A percentile compares a stretch with the other conserved stretches of the same genome.
Conservation (phyloP, 345 rosid species). For the Isatis tinctoria region DNA sequence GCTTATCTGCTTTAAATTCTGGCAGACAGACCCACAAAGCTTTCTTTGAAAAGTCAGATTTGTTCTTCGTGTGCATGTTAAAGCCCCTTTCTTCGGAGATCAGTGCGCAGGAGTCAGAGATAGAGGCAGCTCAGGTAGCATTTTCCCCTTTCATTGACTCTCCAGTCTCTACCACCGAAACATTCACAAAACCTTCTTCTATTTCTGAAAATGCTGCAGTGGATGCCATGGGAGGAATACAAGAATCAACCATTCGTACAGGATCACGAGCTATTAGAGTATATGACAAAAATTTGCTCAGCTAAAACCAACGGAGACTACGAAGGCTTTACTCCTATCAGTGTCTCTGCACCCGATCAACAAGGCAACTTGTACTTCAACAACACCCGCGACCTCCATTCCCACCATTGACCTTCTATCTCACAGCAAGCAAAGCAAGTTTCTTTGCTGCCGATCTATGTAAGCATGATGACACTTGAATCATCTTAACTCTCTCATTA, state of each 20-base stretch:
- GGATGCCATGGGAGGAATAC: slow-evolving; percentile 65
- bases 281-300: slow-evolving; percentile 33
- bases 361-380: slow-evolving; percentile 34
- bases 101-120: slow-evolving; percentile 66
- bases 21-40: slow-evolving; percentile 72
- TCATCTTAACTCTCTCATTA: not conserved
- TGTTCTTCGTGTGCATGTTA: slow-evolving; percentile 76
- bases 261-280: slow-evolving; percentile 31
- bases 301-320: slow-evolving; percentile 32
- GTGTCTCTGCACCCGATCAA: slow-evolving; percentile 23
- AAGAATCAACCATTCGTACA: slow-evolving; percentile 34
- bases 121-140: slow-evolving; percentile 69
- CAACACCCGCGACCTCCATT: slow-evolving; percentile 28
- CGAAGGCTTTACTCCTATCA: slow-evolving; percentile 35
- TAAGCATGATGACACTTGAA: slow-evolving; percentile 4
- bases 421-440: not conserved
- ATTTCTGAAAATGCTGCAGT: slow-evolving; percentile 43
- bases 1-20: not conserved
- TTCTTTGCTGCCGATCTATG: slow-evolving; percentile 5
- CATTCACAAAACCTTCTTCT: not conserved
- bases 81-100: slow-evolving; percentile 67
- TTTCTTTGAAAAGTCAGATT: slow-evolving; percentile 73
- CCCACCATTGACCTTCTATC: slow-evolving; percentile 8
- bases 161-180: slow-evolving; percentile 1
- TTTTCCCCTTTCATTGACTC: not conserved